These are phyloP conservation scores for Carex kokanica DNA, from an alignment of 176 grass and related monocot species.

Conservation along the genomic window DNA sequence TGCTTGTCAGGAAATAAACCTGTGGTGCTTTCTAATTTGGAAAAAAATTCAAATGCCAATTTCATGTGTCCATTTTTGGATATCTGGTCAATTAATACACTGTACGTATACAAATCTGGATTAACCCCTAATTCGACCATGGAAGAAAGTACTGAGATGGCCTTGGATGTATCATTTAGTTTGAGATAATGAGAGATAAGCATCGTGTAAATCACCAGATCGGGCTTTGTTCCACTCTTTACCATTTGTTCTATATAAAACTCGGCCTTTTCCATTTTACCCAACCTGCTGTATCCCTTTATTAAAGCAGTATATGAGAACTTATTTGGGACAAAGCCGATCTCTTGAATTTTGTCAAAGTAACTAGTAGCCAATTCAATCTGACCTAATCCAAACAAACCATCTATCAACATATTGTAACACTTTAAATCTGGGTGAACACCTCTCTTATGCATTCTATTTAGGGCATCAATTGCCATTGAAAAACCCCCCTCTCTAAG, in stretches of 20 bases:
- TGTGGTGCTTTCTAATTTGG: constrained; percentile 52
- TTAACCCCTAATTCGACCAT: constrained; percentile 43
- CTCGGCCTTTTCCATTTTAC: constrained; percentile 57
- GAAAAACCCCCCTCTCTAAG: constrained; percentile 48
- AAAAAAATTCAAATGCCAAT: constrained; percentile 53
- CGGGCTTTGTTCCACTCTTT: constrained; percentile 45
- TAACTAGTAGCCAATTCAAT: constrained; percentile 58
- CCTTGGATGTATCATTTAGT: constrained; percentile 39
- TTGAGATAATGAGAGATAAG: constrained; percentile 64
- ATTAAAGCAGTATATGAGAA: constrained; percentile 66
- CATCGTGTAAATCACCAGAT: constrained; percentile 46
- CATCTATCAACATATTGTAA: constrained; percentile 68
- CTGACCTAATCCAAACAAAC: constrained; percentile 53
- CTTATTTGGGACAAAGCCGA: constrained; percentile 50
- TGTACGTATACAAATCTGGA: constrained; percentile 43
- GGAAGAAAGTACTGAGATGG: constrained; percentile 43
- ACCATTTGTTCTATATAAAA: constrained; percentile 48
- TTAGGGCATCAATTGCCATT: constrained; percentile 50
- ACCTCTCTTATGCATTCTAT: constrained; percentile 45
- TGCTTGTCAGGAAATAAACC: constrained; percentile 57
- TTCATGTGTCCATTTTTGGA: constrained; percentile 47
- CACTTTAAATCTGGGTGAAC: constrained; percentile 60
- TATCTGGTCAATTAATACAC: constrained; percentile 53
- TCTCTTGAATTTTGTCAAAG: constrained; percentile 47
- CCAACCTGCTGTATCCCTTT: constrained; percentile 47